A percentile compares a stretch with the other conserved stretches of the same genome.
Conservation (phyloP, 345 rosid species). For the Brassica juncea region DNA sequence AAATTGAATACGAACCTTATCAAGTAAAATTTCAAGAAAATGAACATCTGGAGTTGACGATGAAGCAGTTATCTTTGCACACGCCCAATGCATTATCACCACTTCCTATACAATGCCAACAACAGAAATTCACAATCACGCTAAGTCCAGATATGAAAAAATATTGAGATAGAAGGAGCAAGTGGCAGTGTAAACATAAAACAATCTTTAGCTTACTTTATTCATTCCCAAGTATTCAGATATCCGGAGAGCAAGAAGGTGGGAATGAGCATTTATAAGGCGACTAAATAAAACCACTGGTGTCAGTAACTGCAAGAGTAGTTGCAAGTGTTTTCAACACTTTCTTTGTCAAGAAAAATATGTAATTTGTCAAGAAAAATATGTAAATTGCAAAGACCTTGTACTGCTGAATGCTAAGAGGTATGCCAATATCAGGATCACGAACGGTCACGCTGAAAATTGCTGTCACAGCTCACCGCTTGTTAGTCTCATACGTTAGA, state of each 20-base stretch:
- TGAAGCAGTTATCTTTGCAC: constrained; percentile 90
- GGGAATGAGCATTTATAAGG: constrained; percentile 79
- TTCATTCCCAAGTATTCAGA: constrained; percentile 91
- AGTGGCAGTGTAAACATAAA: not conserved
- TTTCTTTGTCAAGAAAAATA: not conserved
- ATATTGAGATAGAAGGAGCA: no score
- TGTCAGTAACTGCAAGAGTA: constrained; percentile 65
- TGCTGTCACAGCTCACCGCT: constrained; percentile 70
- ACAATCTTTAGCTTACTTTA: constrained; percentile 57
- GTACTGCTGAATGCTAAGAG: constrained; percentile 86
- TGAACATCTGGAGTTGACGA: constrained; percentile 78
- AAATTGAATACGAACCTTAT: constrained; percentile 62
- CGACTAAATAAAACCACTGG: constrained; percentile 83
- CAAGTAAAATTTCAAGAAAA: constrained; percentile 89
- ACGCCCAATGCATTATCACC: constrained; percentile 99
- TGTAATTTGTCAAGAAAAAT: not conserved
- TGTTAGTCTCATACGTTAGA: constrained; percentile 22
- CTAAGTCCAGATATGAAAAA: no score
- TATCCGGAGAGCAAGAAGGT: constrained; percentile 83
- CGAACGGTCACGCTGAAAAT: constrained; percentile 86
- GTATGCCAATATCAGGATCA: constrained; percentile 79
- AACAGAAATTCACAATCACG: not conserved
- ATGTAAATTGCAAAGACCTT: constrained; percentile 57
- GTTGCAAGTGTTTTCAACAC: not conserved
- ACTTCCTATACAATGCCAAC: constrained; percentile 60